These are phyloP conservation scores for Papiliotrema flavescens DNA, from an alignment of 1,284 basidiomycete species.

Conservation along the genomic window DNA sequence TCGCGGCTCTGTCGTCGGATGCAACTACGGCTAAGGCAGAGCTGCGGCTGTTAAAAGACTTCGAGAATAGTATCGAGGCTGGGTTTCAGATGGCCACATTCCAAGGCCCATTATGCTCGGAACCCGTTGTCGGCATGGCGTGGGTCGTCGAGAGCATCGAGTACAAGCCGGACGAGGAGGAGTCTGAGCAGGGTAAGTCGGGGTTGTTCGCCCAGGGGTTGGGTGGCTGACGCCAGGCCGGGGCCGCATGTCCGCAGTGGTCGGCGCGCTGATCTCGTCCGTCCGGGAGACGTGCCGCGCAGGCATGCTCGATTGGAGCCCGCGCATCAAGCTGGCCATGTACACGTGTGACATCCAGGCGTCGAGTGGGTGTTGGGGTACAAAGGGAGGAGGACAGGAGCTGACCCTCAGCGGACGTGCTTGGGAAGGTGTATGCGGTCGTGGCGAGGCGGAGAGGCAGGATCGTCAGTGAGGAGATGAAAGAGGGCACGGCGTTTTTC, in stretches of 20 bases:
- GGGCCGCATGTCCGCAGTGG: conserved; percentile 66
- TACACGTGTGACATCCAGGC: conserved; percentile 99
- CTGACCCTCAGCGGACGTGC: conserved; percentile 73
- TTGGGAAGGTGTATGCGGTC: conserved; percentile 97
- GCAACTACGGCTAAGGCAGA: conserved; percentile 35
- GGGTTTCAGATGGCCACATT: conserved; percentile 94
- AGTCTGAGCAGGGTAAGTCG: conserved; percentile 61
- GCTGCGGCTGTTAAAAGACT: conserved; percentile 54
- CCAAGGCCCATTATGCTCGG: conserved; percentile 90
- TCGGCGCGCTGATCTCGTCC: conserved; percentile 82
- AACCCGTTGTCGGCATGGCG: conserved; percentile 90
- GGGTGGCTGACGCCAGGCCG: conserved; percentile 55
- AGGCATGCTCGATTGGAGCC: conserved; percentile 94
- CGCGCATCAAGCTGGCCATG: conserved; percentile 94
- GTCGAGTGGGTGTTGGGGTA: conserved; percentile 64
- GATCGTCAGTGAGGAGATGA: conserved; percentile 97
- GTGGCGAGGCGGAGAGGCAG: conserved; percentile 84
- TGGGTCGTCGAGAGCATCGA: conserved; percentile 79
- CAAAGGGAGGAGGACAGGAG: background rate
- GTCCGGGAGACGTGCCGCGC: conserved; percentile 84
- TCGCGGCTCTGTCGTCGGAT: conserved; percentile 23
- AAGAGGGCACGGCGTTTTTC: conserved; percentile 95
- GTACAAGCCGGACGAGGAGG: conserved; percentile 53
- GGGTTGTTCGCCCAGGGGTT: conserved; percentile 25
- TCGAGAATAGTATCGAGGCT: conserved; percentile 79